Percentiles rank a stretch among this genome's conserved stretches.
Conservation (phyloP, 2,329 filamentous ascomycete genomes). For the Penicillium sp. region DNA sequence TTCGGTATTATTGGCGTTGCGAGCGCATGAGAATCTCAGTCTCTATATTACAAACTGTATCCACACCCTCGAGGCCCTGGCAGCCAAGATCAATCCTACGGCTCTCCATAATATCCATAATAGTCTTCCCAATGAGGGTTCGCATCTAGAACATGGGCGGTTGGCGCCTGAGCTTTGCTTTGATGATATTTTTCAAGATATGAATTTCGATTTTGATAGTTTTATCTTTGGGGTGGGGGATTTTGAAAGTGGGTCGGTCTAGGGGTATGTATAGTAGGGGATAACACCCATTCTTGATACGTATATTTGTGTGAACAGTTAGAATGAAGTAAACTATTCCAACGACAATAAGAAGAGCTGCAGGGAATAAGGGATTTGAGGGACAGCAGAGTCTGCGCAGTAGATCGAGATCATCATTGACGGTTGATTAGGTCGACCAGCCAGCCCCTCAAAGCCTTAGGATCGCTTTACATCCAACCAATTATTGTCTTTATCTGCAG, state of each 20-base stretch:
- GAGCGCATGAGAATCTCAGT: neutral
- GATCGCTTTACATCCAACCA: no score
- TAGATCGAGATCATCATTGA: no score
- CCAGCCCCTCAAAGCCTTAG: no score
- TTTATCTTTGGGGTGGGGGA: neutral
- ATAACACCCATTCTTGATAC: no score
- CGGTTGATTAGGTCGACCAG: no score
- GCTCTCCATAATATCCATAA: neutral
- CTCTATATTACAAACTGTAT: neutral
- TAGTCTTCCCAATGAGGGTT: neutral
- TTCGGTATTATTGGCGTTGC: slow-evolving; percentile 20
- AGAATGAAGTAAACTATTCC: no score
- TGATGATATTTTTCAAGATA: slow-evolving; percentile 4
- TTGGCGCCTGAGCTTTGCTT: neutral
- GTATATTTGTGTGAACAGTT: no score
- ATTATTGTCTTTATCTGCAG: no score
- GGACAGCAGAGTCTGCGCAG: no score
- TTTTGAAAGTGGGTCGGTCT: neutral
- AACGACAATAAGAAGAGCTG: no score
- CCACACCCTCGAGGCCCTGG: neutral
- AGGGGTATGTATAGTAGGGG: no score
- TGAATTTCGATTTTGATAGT: neutral
- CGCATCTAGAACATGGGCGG: neutral
- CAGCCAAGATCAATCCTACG: neutral
- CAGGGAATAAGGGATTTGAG: no score